Evolutionary conservation across 2,329 filamentous ascomycete species (phyloP), one percentile per base, ranked within the genome.

Genomic region (Diaporthe longicolla): DNA sequence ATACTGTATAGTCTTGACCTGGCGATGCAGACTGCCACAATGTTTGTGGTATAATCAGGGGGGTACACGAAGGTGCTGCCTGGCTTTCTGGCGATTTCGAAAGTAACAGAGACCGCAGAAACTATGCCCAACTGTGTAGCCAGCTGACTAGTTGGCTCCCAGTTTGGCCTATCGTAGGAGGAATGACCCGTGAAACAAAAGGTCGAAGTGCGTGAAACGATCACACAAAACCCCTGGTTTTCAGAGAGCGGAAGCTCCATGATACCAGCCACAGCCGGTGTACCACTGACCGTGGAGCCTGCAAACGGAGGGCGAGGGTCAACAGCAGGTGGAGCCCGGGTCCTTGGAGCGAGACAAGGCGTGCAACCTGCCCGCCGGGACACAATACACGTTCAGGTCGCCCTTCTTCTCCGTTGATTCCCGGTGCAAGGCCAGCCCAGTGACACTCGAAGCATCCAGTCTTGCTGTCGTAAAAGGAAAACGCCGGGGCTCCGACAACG

Each of bases 381-480:
- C 29, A 15, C 54, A 58, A 32, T 15, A 37, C 0, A 35, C 45
- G 45, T 54, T 11, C 10, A 54, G 4, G 3, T 4, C 15, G 24
- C 24, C 50, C 17, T 26, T 17, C 50, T 15, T 3, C 4, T n/a
- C 11, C 8, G 1, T 13, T 11, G 1, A 1, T 37, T 37, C 50
- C 24, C 17, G 24, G 24, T 54, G 24, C 50, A 26, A 15, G n/a
- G 50, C 57, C 32, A 59, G 6, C 32, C 57, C 57, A 40, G 57
- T 59, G 11, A 68, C 63, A 40, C 29, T 54, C 48, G 63, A 68
- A 68, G 63, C 10, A 21, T 68, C 15, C 10, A 68, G 21, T 8
- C 21, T 40, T 54, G 45, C 32, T 52, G 2, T n/a, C 21, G 63
- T 52, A 5, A 13, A 10, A 4, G 63, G 45, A 5, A 68, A 52